These are phyloP conservation scores for Albifimbria verrucaria DNA, from an alignment of 2,329 filamentous ascomycete genomes.

Conservation along the genomic window DNA sequence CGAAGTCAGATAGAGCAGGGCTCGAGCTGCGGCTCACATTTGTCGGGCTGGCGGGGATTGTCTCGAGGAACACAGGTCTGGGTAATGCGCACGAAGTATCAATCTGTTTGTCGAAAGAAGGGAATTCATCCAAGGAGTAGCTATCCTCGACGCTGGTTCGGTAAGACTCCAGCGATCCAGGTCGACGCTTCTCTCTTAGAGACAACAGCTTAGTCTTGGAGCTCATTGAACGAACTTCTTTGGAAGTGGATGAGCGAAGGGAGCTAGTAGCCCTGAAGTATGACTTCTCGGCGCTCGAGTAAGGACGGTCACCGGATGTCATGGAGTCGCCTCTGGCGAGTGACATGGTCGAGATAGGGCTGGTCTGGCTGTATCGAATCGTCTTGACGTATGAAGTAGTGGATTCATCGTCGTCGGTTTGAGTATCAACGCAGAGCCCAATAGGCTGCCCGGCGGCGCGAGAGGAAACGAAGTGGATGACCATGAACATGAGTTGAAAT, in stretches of 20 bases:
- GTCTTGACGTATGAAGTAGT: conserved; percentile 41
- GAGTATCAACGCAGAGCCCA: conserved; percentile 16
- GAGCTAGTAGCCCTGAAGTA: conserved; percentile 19
- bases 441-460: conserved; percentile 20
- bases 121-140: conserved; percentile 69
- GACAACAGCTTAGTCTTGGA: conserved; percentile 55
- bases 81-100: conserved; percentile 47
- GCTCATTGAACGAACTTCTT: conserved; percentile 50
- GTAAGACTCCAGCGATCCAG: conserved; percentile 45
- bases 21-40: conserved; percentile 60
- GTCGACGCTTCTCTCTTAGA: conserved; percentile 37
- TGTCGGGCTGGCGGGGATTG: conserved; percentile 65
- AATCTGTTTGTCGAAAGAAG: conserved; percentile 60
- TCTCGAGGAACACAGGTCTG: conserved; percentile 59
- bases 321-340: conserved; percentile 30
- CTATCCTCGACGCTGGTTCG: conserved; percentile 50
- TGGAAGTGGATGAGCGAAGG: conserved; percentile 38
- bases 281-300: conserved; percentile 33
- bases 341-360: conserved; percentile 16
- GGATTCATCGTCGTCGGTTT: conserved; percentile 17
- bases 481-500: conserved; percentile 46
- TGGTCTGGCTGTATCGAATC: conserved; percentile 48
- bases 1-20: conserved; percentile 57
- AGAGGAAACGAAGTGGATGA: conserved; percentile 38
- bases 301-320: conserved; percentile 38